phyloP scores from a whole-genome alignment of 1,284 basidiomycete species.

The Trichosporon sp. region DNA sequence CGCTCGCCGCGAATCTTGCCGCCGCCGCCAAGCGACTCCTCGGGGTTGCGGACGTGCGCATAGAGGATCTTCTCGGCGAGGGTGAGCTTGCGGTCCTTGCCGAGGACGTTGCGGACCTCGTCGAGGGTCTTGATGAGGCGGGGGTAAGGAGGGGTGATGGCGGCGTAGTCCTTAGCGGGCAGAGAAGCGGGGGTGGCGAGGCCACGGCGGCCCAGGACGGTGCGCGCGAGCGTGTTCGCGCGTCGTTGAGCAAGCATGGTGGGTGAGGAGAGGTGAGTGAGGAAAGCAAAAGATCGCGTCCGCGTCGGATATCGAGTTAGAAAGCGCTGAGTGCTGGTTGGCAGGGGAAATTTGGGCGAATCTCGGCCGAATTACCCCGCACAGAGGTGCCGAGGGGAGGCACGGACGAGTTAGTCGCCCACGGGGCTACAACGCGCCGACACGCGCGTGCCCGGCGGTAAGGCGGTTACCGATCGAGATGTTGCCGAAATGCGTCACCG shows the following conservation, averaged over 20 bases:
- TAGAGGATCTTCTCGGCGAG: slow-evolving; percentile 98
- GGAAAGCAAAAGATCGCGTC: not conserved
- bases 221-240: slow-evolving; percentile 14
- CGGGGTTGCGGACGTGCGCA: slow-evolving; percentile 80
- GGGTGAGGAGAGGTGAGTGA: not conserved
- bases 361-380: slow-evolving; percentile 5
- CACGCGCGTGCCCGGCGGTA: not conserved
- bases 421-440: not conserved
- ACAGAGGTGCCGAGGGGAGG: slow-evolving; percentile 1
- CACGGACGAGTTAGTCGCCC: not conserved
- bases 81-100: slow-evolving; percentile 59
- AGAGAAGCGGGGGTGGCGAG: slow-evolving; percentile 45
- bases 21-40: slow-evolving; percentile 62
- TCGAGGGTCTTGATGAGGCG: slow-evolving; percentile 70
- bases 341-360: slow-evolving; percentile 5
- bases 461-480: not conserved
- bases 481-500: not conserved
- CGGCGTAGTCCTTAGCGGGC: slow-evolving; percentile 52
- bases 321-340: not conserved
- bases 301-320: not conserved
- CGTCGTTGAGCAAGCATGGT: slow-evolving; percentile 19
- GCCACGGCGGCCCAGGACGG: slow-evolving; percentile 22
- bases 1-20: slow-evolving; percentile 73
- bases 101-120: slow-evolving; percentile 67
- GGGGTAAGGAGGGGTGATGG: slow-evolving; percentile 85